Evolutionary conservation across 495 filamentous ascomycete genomes (phyloP), one percentile per base, ranked within the genome.

Genomic region (Letharia lupina): DNA sequence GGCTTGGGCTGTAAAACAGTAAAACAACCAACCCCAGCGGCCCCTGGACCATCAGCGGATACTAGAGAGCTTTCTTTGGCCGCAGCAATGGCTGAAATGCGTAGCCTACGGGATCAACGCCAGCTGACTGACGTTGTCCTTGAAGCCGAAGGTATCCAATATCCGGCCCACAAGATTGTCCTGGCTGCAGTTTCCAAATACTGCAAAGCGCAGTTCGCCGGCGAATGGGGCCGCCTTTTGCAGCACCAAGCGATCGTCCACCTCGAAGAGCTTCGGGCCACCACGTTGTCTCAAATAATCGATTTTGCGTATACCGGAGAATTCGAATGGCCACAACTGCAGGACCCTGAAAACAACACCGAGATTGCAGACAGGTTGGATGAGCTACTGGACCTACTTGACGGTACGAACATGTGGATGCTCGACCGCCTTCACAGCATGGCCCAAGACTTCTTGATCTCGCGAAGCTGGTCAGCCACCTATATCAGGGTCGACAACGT

Each of bases 221-320:
- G 70, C 16, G 44, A 13, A 18, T 75, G 69, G 67, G 67, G 66
- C 16, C 7, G 40, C 6, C 62, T 67, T 8, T 37, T 12, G 11
- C 56, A 62, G 50, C 60, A 67, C 42, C 28, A 67, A 7, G 35
- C 60, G 6, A 52, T 37, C 3, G 65, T 73, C 42, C 37, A 50
- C 3, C 60, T 75, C 23, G 57, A 66, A 35, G 70, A 63, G 7
- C 15, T 75, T 1, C 4, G 4, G 9, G 1, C 10, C 42, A 62
- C 54, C n/a, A 73, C 73, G 5, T 45, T 76, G 0, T 66, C 59
- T 0, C 63, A 33, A 1, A 70, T 76, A 62, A 62, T 76, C 28
- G 62, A 72, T 23, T 75, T 71, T 39, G 74, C 74, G 0, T 76
- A 76, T 52, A 69, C 64, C 0, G 64, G 68, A 1, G 41, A 69